Percentiles rank a stretch among this genome's conserved stretches.
These are phyloP conservation scores for Phaeosphaeriaceae sp. DNA, from an alignment of 2,329 filamentous ascomycete species.

Conservation along the genomic window DNA sequence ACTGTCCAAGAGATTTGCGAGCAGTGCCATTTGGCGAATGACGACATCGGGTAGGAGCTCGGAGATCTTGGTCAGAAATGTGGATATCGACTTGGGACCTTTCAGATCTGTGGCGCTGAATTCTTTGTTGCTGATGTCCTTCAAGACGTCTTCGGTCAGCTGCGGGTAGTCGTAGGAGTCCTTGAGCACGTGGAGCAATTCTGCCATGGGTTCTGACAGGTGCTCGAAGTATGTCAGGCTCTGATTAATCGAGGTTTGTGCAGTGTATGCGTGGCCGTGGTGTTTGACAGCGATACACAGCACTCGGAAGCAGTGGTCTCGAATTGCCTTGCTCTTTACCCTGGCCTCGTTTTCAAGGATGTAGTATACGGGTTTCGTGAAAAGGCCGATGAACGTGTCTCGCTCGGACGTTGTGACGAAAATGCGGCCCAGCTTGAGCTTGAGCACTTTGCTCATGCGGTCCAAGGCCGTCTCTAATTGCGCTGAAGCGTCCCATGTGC, in stretches of 20 bases:
- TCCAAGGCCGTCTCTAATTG: slow-evolving; percentile 91
- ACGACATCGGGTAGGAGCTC: slow-evolving; percentile 90
- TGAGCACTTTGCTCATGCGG: slow-evolving; percentile 94
- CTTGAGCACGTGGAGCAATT: slow-evolving; percentile 92
- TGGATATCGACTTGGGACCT: slow-evolving; percentile 94
- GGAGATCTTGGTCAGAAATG: slow-evolving; percentile 91
- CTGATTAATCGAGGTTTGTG: slow-evolving; percentile 97
- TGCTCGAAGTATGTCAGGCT: slow-evolving; percentile 98
- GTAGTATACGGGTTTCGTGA: slow-evolving; percentile 92
- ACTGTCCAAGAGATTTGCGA: slow-evolving; percentile 94
- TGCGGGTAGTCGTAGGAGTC: slow-evolving; percentile 99
- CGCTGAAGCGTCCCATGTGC: slow-evolving; percentile 84
- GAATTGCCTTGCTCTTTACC: slow-evolving; percentile 85
- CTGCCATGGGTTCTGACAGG: slow-evolving; percentile 98
- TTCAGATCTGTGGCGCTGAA: slow-evolving; percentile 97
- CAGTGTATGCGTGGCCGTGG: slow-evolving; percentile 94
- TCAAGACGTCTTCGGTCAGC: slow-evolving; percentile 88
- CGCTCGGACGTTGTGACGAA: slow-evolving; percentile 96
- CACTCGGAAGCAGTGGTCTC: slow-evolving; percentile 98
- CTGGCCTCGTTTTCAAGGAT: slow-evolving; percentile 93
- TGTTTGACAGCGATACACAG: slow-evolving; percentile 97
- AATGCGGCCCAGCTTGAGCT: slow-evolving; percentile 88
- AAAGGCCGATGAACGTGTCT: slow-evolving; percentile 90
- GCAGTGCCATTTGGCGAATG: slow-evolving; percentile 95
- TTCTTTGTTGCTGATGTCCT: slow-evolving; percentile 95